phyloP scores from a whole-genome alignment of 768 basidiomycete species.

The Mycena rebaudengoi region DNA sequence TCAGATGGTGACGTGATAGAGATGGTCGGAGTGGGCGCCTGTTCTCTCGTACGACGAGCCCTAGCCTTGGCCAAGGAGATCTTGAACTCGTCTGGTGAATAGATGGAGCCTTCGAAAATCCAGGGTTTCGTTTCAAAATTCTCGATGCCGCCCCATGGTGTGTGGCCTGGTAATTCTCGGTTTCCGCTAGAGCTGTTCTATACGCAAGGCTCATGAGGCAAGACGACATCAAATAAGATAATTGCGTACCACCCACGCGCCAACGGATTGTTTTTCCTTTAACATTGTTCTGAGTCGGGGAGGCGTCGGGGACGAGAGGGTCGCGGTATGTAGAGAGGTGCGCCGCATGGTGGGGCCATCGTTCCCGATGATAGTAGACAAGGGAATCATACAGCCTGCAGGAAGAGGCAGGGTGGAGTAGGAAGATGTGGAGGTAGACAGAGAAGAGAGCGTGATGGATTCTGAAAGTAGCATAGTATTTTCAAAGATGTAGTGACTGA shows the following conservation, averaged over 20 bases:
- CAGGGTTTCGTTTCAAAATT: constrained; percentile 32
- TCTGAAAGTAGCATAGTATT: constrained; percentile 38
- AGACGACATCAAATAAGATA: neutral
- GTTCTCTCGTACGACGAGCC: neutral
- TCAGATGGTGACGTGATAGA: neutral
- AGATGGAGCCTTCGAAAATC: constrained; percentile 52
- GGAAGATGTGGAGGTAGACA: constrained; percentile 39
- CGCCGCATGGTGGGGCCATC: constrained; percentile 38
- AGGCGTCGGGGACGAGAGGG: constrained; percentile 46
- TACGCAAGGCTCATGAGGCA: constrained; percentile 3
- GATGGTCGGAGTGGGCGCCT: constrained; percentile 14
- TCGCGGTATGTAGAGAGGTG: constrained; percentile 17
- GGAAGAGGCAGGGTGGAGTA: constrained; percentile 43
- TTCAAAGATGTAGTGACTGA: constrained; percentile 17
- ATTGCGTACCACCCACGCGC: constrained; percentile 52
- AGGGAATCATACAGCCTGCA: constrained; percentile 32
- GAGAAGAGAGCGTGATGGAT: constrained; percentile 44
- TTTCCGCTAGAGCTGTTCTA: constrained; percentile 37
- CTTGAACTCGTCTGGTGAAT: constrained; percentile 42
- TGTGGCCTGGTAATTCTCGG: constrained; percentile 46
- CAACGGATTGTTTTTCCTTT: constrained; percentile 48
- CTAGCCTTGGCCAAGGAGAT: constrained; percentile 23
- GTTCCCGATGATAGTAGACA: constrained; percentile 37
- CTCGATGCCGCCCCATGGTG: constrained; percentile 45
- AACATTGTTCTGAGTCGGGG: constrained; percentile 48